Conservation (phyloP, 2,329 filamentous ascomycete species). For the Botrytis squamosa region DNA sequence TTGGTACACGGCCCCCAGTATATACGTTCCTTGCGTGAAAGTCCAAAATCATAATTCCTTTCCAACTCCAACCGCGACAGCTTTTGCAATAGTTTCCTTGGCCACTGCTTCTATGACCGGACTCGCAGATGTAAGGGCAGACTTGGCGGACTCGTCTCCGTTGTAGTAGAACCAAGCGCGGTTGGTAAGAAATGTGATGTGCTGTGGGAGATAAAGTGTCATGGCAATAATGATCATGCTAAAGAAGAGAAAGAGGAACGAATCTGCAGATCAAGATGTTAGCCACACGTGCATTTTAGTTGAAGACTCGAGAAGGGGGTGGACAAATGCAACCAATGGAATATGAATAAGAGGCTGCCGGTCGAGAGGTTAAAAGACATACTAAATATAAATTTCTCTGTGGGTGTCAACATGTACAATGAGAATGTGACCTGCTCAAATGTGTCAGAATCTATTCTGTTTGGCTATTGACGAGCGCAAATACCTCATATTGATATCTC, state of each 20-base stretch:
- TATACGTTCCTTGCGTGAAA: background rate
- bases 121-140: constrained; percentile 29
- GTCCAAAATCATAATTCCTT: constrained; percentile 33
- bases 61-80: constrained; percentile 25
- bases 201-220: constrained; percentile 90
- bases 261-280: constrained; percentile 57
- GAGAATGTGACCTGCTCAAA: constrained; percentile 95
- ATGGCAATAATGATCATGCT: constrained; percentile 83
- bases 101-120: constrained; percentile 30
- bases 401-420: constrained; percentile 95
- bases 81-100: constrained; percentile 32
- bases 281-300: background rate
- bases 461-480: background rate
- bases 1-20: constrained; percentile 13
- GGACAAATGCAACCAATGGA: background rate
- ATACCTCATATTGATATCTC: constrained; percentile 87
- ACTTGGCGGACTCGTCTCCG: constrained; percentile 63
- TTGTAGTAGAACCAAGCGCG: constrained; percentile 94
- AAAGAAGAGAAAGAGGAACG: constrained; percentile 85
- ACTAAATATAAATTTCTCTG: constrained; percentile 98
- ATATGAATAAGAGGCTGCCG: background rate
- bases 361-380: constrained; percentile 42
- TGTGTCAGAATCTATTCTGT: constrained; percentile 48
- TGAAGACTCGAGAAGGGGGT: background rate
- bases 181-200: constrained; percentile 76